phyloP scores from a whole-genome alignment of 2,329 filamentous ascomycete species.

The Penicillium sp. region DNA sequence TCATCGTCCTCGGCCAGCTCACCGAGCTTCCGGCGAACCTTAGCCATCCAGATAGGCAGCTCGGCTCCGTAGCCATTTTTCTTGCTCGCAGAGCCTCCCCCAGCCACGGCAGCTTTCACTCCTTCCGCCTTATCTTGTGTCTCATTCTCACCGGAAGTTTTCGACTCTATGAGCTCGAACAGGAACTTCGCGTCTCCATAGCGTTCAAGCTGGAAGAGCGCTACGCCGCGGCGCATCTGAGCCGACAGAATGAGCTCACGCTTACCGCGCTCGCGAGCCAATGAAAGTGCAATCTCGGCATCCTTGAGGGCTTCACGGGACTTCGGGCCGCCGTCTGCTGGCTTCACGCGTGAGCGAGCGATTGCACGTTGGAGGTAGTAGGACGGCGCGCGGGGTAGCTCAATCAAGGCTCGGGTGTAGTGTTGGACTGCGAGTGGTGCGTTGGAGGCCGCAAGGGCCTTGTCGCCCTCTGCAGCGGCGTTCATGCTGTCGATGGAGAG shows the following conservation, averaged over 20 bases:
- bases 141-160: constrained; percentile 52
- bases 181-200: constrained; percentile 76
- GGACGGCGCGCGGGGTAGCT: constrained; percentile 65
- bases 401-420: constrained; percentile 65
- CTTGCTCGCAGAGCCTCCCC: constrained; percentile 17
- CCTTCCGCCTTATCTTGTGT: constrained; percentile 28
- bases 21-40: constrained; percentile 55
- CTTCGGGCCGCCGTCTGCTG: constrained; percentile 48
- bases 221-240: constrained; percentile 76
- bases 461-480: constrained; percentile 57
- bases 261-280: constrained; percentile 67
- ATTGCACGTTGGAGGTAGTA: constrained; percentile 84
- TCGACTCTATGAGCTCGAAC: constrained; percentile 58
- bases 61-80: constrained; percentile 34
- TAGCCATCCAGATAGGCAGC: constrained; percentile 60
- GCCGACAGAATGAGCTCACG: constrained; percentile 76
- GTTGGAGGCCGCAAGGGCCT: constrained; percentile 63
- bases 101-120: constrained; percentile 34
- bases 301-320: constrained; percentile 62
- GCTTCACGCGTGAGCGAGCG: constrained; percentile 67
- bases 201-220: constrained; percentile 67
- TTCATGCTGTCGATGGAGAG: constrained; percentile 45
- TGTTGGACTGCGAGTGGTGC: constrained; percentile 68
- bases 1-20: constrained; percentile 53
- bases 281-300: constrained; percentile 65